Evolutionary conservation across 2,329 filamentous ascomycete genomes (phyloP), one percentile per base, ranked within the genome.

Genomic region (Epichloe typhina): DNA sequence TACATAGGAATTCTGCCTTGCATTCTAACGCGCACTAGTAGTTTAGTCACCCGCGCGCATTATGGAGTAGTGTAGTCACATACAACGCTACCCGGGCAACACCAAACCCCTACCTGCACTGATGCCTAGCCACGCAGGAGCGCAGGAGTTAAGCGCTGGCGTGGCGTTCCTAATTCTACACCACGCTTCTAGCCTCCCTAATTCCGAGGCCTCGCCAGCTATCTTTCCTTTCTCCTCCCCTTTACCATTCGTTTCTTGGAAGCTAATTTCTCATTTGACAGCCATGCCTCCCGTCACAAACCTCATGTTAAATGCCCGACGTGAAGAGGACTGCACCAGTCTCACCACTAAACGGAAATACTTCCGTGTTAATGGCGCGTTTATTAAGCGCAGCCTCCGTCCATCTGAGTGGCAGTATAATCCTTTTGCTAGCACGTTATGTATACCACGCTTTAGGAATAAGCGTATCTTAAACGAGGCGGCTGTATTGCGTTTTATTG

Each of bases 391-490:
- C 35, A 52, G 50, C 45, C 52, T 54, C 15, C 47, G 50, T 19
- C 50, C 47, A 11, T 44, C 50, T 13, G 46, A 55, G 43, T 55
- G 43, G 50, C 53, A 51, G 46, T 36, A 39, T 17, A 51, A 48
- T 38, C 49, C 48, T 13, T 47, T 53, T 21, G 33, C 21, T 1
- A 49, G 53, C 23, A 47, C 46, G 9, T 33, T 53, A 6, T 35
- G 23, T 31, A 43, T 55, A 40, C 57, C 53, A 3, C 50, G 40
- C 13, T 54, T 57, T 21, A 46, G 48, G 6, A 50, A 38, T 8
- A 54, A 59, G n/a, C 52, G 55, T 3, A 38, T 59, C 4, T 21
- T 58, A 13, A 59, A 58, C 37, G 54, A 59, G 26, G 56, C 39
- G 15, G 54, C 55, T 17, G 12, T 31, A 9, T 15, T 59, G 37